Conservation (phyloP, 1,139 yeast species). For the Blastobotrys aristatus region DNA sequence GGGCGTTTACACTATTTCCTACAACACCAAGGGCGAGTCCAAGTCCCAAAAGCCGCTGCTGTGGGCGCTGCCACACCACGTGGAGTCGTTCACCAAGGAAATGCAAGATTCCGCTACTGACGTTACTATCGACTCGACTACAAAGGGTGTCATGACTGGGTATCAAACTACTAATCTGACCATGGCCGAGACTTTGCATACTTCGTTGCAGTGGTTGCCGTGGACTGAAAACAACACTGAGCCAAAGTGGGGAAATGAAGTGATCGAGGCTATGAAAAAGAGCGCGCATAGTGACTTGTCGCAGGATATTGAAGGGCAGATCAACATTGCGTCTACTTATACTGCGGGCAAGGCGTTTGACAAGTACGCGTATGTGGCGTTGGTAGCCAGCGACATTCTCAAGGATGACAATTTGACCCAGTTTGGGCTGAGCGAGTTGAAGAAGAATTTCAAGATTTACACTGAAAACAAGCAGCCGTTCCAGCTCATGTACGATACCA, state of each 20-base stretch:
- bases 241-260: constrained; percentile 37
- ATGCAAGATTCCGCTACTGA: constrained; percentile 43
- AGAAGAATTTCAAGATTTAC: constrained; percentile 50
- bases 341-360: constrained; percentile 68
- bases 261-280: constrained; percentile 47
- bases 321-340: constrained; percentile 51
- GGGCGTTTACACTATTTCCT: constrained; percentile 50
- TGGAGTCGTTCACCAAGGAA: constrained; percentile 43
- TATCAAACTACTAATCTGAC: constrained; percentile 47
- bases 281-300: constrained; percentile 55
- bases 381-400: constrained; percentile 58
- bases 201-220: constrained; percentile 55
- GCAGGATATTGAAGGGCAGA: constrained; percentile 51
- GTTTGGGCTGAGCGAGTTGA: constrained; percentile 45
- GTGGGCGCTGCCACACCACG: constrained; percentile 72
- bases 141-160: constrained; percentile 65
- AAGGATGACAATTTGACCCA: constrained; percentile 48
- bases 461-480: constrained; percentile 47
- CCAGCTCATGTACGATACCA: constrained; percentile 67
- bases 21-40: constrained; percentile 51
- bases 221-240: constrained; percentile 38
- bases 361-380: constrained; percentile 66
- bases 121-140: constrained; percentile 49
- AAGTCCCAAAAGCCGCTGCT: constrained; percentile 48
- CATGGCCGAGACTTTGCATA: constrained; percentile 48